phyloP scores from a whole-genome alignment of 768 basidiomycete genomes.

The Lentinula sp. region DNA sequence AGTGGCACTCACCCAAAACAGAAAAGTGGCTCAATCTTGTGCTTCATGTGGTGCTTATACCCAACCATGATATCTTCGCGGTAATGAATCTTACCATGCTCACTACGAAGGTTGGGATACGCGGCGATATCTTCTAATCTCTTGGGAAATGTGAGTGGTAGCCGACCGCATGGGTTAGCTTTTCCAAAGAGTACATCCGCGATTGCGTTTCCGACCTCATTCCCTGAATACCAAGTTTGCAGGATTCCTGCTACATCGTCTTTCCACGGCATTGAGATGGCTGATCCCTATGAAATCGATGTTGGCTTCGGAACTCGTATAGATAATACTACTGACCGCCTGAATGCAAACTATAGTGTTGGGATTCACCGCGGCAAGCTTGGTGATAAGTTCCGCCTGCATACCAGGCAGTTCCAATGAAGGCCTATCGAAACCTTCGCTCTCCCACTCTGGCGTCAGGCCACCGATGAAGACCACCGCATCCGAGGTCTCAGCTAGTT shows the following conservation, averaged over 20 bases:
- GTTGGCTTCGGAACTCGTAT: neutral
- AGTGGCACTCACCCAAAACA: constrained; percentile 50
- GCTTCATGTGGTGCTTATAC: constrained; percentile 61
- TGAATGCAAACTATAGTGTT: constrained; percentile 58
- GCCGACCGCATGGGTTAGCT: constrained; percentile 54
- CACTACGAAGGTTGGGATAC: constrained; percentile 49
- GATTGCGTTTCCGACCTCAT: constrained; percentile 59
- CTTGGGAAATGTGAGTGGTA: constrained; percentile 57
- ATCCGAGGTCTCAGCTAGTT: constrained; percentile 47
- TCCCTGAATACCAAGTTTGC: constrained; percentile 63
- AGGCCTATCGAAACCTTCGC: constrained; percentile 68
- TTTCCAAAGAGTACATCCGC: constrained; percentile 60
- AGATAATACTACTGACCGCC: constrained; percentile 31
- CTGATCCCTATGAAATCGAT: constrained; percentile 42
- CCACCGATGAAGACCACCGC: constrained; percentile 55
- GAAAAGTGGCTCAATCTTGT: constrained; percentile 50
- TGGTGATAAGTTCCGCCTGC: constrained; percentile 52
- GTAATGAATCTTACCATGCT: constrained; percentile 52
- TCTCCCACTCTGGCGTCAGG: constrained; percentile 68
- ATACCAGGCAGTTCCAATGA: constrained; percentile 52
- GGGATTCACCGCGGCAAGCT: constrained; percentile 47
- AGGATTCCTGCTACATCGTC: constrained; percentile 45
- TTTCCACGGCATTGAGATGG: constrained; percentile 74
- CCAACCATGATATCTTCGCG: constrained; percentile 62
- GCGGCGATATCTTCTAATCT: constrained; percentile 59